These are phyloP conservation scores for Beauveria sp. DNA, from an alignment of 2,329 filamentous ascomycete species.

Conservation along the genomic window DNA sequence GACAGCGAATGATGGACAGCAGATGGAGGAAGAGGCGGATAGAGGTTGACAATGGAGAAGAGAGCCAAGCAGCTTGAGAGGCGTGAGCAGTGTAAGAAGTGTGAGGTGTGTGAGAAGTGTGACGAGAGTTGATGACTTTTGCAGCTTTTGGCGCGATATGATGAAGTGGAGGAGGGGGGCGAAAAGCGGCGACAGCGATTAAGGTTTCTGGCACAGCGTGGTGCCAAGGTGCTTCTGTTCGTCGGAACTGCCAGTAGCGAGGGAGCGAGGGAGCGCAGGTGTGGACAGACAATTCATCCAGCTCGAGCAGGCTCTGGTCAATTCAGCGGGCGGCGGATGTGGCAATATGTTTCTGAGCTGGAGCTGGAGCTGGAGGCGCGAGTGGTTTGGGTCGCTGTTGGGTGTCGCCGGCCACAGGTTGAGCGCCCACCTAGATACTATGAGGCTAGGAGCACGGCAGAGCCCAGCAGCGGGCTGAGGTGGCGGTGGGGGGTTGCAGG, in stretches of 20 bases:
- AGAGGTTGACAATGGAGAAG: slow-evolving; percentile 4
- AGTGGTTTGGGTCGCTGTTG: not conserved
- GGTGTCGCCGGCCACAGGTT: slow-evolving; percentile 1
- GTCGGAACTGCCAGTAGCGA: slow-evolving; percentile 3
- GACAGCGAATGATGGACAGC: not conserved
- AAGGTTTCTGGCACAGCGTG: slow-evolving; percentile 8
- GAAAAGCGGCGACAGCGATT: slow-evolving; percentile 12
- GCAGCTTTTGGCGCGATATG: slow-evolving; percentile 10
- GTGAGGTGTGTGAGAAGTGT: slow-evolving; percentile 10
- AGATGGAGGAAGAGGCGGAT: not conserved
- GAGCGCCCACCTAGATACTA: not conserved
- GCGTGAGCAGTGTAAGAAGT: not conserved
- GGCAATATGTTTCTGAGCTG: too few species aligned
- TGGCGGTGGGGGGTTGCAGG: slow-evolving; percentile 2
- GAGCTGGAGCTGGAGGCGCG: not conserved
- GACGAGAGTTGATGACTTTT: slow-evolving; percentile 7
- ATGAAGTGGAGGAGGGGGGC: slow-evolving; percentile 8
- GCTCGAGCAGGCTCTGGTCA: not conserved
- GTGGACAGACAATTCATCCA: not conserved
- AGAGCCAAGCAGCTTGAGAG: slow-evolving; percentile 1
- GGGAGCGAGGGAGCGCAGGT: not conserved
- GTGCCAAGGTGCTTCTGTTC: not conserved
- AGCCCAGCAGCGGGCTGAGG: slow-evolving; percentile 8
- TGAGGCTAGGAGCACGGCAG: not conserved
- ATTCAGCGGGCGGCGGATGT: not conserved